Base-by-base conservation (phyloP, 306 rosid genomes). In the Cucumis sativus region DNA sequence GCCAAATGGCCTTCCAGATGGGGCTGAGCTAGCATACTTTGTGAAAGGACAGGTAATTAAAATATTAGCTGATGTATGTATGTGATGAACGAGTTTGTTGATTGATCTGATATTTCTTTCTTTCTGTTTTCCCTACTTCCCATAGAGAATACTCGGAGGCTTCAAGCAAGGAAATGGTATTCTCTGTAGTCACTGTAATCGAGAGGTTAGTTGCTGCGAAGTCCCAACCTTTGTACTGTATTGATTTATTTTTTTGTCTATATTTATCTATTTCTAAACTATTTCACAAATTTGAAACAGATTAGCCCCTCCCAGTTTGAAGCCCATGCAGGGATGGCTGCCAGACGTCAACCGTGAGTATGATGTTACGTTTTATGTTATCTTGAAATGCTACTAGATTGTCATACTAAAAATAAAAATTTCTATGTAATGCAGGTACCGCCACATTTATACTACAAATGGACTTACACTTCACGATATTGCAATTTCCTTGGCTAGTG, bases 281-380 rank as follows among this genome's bases (percentile, higher is more conserved):
- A 56, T 77, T 30, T 61, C 18, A 81, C 56, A 80, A 77, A 74
- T 56, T 79, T 52, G 74, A 78, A 86, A 81, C 91, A 96, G 99
- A 81, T 96, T 73, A 96, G 99, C 80, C 99, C 99, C 68, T 96
- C 99, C 33, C 99, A 96, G 87, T 96, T 96, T 86, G 99, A 96
- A 89, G 87, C 99, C 74, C 99, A 96, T 87, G 98, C 98, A 84
- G 99, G 99, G 87, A 96, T 96, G 99, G 96, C 99, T 77, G 99
- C 97, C 58, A 88, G 99, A 61, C 97, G 99, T 76, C 99, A 96
- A 91, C 99, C 99, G 99, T 96, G 86, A 92, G 99, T 92, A 77
- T 71, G 69, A 64, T 78, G 64, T 71, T 49, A 63, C 75, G 76
- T 74, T 74, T 25, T 82, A 58, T 13, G 58, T 54, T 69, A 10